Conservation (phyloP, 2,329 filamentous ascomycete genomes). For the Fragosphaeria purpurea region DNA sequence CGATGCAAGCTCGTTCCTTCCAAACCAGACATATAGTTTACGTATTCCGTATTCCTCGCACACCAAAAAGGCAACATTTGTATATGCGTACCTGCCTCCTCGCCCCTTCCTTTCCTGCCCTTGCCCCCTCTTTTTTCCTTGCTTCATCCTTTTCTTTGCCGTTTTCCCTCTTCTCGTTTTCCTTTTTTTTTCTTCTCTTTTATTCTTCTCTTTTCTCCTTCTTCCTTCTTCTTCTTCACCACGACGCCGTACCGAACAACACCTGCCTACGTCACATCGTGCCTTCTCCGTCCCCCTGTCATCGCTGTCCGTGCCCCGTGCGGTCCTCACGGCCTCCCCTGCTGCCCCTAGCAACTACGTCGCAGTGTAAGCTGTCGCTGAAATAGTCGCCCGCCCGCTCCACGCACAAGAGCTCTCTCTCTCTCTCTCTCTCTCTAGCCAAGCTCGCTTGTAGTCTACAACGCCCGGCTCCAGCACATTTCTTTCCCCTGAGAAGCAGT, state of each 20-base stretch:
- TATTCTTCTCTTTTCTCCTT: neutral
- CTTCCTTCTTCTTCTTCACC: neutral
- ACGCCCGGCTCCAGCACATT: too few relatives aligned
- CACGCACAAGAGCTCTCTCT: too few relatives aligned
- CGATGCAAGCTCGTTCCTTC: too few relatives aligned
- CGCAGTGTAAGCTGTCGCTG: neutral
- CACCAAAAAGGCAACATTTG: too few relatives aligned
- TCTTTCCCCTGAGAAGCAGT: too few relatives aligned
- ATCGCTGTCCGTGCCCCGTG: neutral
- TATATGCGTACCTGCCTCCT: neutral
- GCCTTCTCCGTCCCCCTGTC: neutral
- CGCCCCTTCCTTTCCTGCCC: neutral
- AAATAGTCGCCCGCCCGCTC: too few relatives aligned
- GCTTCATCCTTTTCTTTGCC: slow-evolving; percentile 3
- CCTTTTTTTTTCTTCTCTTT: neutral
- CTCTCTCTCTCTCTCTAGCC: too few relatives aligned
- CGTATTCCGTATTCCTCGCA: too few relatives aligned
- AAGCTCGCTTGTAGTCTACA: too few relatives aligned
- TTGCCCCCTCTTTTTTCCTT: neutral
- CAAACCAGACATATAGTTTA: too few relatives aligned
- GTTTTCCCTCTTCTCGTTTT: neutral
- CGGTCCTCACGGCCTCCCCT: neutral
- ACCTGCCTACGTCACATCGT: neutral
- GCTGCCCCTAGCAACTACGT: slow-evolving; percentile 7
- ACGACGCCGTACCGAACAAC: too few relatives aligned